These are phyloP conservation scores for Pythium oligandrum DNA, from an alignment of 352 stramenopile species.

Conservation along the genomic window DNA sequence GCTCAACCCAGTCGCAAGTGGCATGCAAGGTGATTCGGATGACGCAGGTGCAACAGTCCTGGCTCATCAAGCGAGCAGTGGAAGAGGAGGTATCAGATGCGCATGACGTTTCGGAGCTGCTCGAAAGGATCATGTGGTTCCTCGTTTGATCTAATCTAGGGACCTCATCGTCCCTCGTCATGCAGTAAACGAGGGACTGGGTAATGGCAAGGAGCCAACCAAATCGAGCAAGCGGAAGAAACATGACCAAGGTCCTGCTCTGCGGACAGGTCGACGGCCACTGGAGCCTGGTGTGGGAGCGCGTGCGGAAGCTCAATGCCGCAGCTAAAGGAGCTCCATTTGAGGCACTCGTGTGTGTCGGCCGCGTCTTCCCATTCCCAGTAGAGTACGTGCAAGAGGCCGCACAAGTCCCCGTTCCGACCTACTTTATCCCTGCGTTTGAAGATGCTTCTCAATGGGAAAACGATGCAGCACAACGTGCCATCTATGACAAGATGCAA, in stretches of 20 bases:
- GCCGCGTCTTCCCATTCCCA: constrained; percentile 51
- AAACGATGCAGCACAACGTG: constrained; percentile 23
- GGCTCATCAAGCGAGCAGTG: too few relatives aligned
- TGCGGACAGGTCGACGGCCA: constrained; percentile 55
- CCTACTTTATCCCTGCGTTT: constrained; percentile 47
- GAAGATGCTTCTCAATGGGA: constrained; percentile 23
- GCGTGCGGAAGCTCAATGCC: constrained; percentile 64
- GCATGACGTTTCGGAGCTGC: too few relatives aligned
- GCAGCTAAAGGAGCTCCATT: constrained; percentile 47
- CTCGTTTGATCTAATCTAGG: too few relatives aligned
- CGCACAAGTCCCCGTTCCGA: constrained; percentile 42
- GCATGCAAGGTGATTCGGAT: too few relatives aligned
- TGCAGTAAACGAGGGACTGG: not conserved
- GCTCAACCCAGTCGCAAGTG: too few relatives aligned
- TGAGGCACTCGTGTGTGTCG: constrained; percentile 56
- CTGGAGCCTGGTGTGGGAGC: constrained; percentile 66
- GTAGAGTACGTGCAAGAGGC: constrained; percentile 32
- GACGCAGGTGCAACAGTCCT: too few relatives aligned
- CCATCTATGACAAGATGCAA: constrained; percentile 34
- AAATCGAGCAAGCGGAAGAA: not conserved
- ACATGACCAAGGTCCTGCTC: constrained; percentile 77
- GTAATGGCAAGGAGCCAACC: not conserved
- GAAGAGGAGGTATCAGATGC: too few relatives aligned
- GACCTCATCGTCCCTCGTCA: too few relatives aligned
- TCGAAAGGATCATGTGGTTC: too few relatives aligned